A percentile compares a stretch with the other conserved stretches of the same genome.
Evolutionary conservation across 768 basidiomycete species (phyloP).

Genomic region (Thelephora ganbajun): DNA sequence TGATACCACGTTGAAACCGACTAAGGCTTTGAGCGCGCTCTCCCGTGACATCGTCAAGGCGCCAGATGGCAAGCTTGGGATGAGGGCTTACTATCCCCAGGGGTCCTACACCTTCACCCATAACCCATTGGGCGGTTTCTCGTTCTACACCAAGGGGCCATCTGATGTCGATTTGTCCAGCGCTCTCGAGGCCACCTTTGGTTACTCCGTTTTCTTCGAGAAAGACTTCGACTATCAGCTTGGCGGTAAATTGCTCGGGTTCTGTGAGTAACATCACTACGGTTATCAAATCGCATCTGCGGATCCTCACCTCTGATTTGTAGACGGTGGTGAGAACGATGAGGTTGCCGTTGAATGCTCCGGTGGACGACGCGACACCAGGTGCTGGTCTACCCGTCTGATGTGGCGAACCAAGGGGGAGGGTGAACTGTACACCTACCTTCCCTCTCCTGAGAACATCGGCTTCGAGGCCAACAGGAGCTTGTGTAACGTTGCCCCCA

Average conservation of each 20-base stretch:
- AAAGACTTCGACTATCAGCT: constrained; percentile 42
- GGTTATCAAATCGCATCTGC: not conserved
- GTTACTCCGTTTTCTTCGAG: constrained; percentile 41
- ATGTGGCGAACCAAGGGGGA: constrained; percentile 53
- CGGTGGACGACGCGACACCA: constrained; percentile 41
- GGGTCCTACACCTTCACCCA: constrained; percentile 38
- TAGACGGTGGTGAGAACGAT: constrained; percentile 42
- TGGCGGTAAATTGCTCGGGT: constrained; percentile 57
- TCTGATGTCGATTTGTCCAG: constrained; percentile 31
- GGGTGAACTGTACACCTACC: constrained; percentile 63
- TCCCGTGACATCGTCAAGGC: constrained; percentile 27
- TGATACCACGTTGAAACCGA: constrained; percentile 31
- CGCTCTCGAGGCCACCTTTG: constrained; percentile 50
- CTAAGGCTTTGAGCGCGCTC: constrained; percentile 22
- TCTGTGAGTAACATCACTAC: constrained; percentile 29
- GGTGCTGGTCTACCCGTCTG: constrained; percentile 51
- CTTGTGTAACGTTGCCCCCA: constrained; percentile 31
- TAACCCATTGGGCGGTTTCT: constrained; percentile 31
- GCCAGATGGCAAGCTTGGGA: constrained; percentile 36
- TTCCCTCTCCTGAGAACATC: constrained; percentile 29
- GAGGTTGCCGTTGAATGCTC: constrained; percentile 40
- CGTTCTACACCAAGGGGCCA: constrained; percentile 52
- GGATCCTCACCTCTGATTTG: constrained; percentile 4
- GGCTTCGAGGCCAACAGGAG: constrained; percentile 30
- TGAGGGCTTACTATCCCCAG: constrained; percentile 39